These are phyloP conservation scores for Calonectria hawksworthii DNA, from an alignment of 2,329 filamentous ascomycete genomes.

Conservation along the genomic window DNA sequence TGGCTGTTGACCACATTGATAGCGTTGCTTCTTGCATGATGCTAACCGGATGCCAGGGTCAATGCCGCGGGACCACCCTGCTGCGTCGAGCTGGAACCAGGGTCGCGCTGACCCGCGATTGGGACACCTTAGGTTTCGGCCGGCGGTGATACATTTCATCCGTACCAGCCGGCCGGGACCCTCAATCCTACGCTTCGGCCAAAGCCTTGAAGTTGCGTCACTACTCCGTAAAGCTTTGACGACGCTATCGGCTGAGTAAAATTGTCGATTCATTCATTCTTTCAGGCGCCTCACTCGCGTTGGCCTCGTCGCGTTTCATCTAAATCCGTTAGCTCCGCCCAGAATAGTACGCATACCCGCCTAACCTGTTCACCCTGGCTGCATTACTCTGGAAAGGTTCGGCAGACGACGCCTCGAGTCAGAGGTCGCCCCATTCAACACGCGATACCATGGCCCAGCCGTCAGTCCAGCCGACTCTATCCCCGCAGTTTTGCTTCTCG, in stretches of 20 bases:
- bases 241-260: neutral
- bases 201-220: constrained; percentile 40
- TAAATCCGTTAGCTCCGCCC: constrained; percentile 21
- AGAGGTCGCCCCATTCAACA: constrained; percentile 44
- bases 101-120: neutral
- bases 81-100: neutral
- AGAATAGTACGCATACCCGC: neutral
- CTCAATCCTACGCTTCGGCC: neutral
- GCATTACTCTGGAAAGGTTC: constrained; percentile 63
- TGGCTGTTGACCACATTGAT: constrained; percentile 18
- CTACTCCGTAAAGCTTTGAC: constrained; percentile 25
- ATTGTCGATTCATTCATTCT: constrained; percentile 2
- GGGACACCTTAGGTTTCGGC: constrained; percentile 8
- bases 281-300: neutral
- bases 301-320: constrained; percentile 23
- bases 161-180: constrained; percentile 22
- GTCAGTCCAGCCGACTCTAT: constrained; percentile 67
- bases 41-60: constrained; percentile 18
- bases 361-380: constrained; percentile 59
- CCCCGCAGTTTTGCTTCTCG: constrained; percentile 84
- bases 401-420: constrained; percentile 53
- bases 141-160: constrained; percentile 41
- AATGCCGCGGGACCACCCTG: constrained; percentile 14
- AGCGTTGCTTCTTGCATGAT: constrained; percentile 20
- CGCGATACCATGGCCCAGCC: constrained; percentile 62